phyloP scores from a whole-genome alignment of 441 rosid species.

The Adansonia madagascariensis region DNA sequence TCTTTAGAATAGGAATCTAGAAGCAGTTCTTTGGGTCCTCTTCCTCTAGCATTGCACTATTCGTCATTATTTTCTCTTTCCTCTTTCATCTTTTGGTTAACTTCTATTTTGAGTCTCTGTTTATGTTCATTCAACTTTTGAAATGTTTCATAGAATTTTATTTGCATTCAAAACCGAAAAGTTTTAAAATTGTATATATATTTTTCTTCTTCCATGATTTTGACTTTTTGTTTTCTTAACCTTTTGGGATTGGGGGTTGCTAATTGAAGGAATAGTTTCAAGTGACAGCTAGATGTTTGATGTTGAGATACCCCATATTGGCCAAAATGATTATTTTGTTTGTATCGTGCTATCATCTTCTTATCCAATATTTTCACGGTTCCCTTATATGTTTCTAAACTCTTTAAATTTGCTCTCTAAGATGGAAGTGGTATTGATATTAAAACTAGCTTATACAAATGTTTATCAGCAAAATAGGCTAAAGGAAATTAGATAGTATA shows the following conservation, averaged over 20 bases:
- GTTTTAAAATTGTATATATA: not conserved
- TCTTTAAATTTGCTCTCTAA: not conserved
- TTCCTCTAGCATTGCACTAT: not conserved
- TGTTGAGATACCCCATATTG: not conserved
- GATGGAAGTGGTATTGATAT: not conserved
- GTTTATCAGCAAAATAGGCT: not conserved
- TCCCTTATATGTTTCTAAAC: not conserved
- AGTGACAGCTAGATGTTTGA: conserved; percentile 1
- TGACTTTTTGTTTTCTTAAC: not conserved
- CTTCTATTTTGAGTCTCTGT: not conserved
- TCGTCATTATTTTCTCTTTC: not conserved
- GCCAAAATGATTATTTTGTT: not conserved
- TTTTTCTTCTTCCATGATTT: not conserved
- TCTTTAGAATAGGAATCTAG: not conserved
- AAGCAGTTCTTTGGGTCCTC: not conserved
- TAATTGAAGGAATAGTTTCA: not conserved
- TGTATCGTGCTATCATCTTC: not conserved
- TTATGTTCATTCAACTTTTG: conserved; percentile 7
- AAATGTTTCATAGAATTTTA: not conserved
- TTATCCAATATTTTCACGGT: not conserved
- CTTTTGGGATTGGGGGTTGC: not conserved
- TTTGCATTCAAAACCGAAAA: not conserved
- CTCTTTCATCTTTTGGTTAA: not conserved
- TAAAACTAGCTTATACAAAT: conserved; percentile 1
- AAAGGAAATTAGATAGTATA: not conserved